Conservation (phyloP, 2,329 filamentous ascomycete species). For the Lithohypha guttulata region DNA sequence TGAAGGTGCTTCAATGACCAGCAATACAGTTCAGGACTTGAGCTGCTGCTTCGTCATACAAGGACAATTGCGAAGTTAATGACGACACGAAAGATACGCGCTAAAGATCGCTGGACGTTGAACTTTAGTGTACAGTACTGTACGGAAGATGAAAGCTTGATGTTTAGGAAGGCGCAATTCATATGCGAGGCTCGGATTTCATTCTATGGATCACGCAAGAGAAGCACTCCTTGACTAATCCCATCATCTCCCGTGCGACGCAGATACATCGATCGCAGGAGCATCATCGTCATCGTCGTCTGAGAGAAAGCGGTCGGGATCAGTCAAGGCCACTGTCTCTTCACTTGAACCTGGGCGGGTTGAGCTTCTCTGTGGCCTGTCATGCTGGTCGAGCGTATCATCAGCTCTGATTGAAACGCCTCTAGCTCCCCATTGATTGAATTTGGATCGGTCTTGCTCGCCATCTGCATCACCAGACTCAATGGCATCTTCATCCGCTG, state of each 20-base stretch:
- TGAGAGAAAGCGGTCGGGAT: slow-evolving; percentile 21
- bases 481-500: slow-evolving; percentile 23
- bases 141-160: no score
- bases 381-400: slow-evolving; percentile 31
- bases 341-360: neutral
- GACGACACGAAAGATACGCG: no score
- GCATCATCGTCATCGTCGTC: slow-evolving; percentile 19
- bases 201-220: no score
- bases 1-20: no score
- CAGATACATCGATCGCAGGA: slow-evolving; percentile 3
- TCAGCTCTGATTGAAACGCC: slow-evolving; percentile 52
- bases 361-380: neutral
- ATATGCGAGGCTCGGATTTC: no score
- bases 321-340: slow-evolving; percentile 16
- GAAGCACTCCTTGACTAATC: no score
- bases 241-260: neutral
- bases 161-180: no score
- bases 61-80: no score
- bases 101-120: no score
- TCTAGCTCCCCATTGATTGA: slow-evolving; percentile 45
- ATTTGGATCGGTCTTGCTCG: slow-evolving; percentile 13
- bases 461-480: slow-evolving; percentile 25
- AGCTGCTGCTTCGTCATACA: no score
- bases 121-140: no score
- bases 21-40: no score